Conservation (phyloP, 75 land plant species). For the Pinus albicaulis region DNA sequence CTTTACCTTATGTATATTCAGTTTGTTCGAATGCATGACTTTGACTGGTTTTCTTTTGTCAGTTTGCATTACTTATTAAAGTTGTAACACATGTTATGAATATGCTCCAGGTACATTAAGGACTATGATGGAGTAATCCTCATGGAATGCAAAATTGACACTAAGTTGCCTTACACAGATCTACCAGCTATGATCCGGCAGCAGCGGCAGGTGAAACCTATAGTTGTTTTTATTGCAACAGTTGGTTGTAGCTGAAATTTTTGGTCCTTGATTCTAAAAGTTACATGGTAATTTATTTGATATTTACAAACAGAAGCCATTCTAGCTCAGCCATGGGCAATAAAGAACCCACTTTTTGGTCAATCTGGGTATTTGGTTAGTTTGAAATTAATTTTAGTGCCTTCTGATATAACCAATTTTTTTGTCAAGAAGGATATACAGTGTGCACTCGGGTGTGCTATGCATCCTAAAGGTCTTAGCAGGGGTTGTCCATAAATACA, state of each 20-base stretch:
- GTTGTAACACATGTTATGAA: not conserved
- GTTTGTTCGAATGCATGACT: too few species aligned
- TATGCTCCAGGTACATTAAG: constrained; percentile 79
- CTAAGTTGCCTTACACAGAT: constrained; percentile 92
- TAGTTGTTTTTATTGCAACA: not conserved
- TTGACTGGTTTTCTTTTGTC: too few species aligned
- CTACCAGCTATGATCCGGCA: constrained; percentile 90
- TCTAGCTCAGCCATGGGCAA: not conserved
- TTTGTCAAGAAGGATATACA: too few species aligned
- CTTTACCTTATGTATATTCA: too few species aligned
- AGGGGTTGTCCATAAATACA: too few species aligned
- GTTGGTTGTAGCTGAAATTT: not conserved
- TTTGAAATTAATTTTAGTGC: too few species aligned
- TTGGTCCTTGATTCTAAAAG: not conserved
- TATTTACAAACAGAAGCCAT: not conserved
- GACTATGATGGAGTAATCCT: constrained; percentile 98
- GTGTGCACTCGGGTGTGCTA: too few species aligned
- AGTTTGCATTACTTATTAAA: too few species aligned
- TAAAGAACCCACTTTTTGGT: not conserved
- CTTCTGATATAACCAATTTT: too few species aligned
- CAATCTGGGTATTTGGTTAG: not conserved
- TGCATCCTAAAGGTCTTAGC: too few species aligned
- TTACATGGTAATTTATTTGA: not conserved
- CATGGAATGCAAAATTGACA: constrained; percentile 97
- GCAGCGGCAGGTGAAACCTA: constrained; percentile 75